phyloP scores from a whole-genome alignment of 1,139 yeast species.

The Yamadazyma friedrichii region DNA sequence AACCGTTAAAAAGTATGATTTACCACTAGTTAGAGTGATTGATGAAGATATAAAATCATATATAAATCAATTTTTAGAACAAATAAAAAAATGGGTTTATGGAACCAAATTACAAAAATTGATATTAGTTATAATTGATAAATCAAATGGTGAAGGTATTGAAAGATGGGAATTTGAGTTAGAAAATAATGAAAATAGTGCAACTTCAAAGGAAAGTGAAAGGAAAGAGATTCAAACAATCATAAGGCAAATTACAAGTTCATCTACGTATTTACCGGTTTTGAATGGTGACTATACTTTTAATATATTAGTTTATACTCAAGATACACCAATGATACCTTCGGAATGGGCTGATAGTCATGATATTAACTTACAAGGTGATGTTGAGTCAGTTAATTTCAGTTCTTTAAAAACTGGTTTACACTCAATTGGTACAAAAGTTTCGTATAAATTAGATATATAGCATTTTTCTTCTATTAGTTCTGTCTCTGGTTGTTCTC shows the following conservation, averaged over 20 bases:
- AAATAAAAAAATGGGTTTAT: slow-evolving; percentile 78
- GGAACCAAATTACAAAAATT: slow-evolving; percentile 68
- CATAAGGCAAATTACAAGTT: slow-evolving; percentile 85
- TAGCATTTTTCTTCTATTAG: no score
- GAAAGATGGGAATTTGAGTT: slow-evolving; percentile 89
- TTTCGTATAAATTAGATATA: slow-evolving; percentile 54
- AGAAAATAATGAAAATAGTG: slow-evolving; percentile 23
- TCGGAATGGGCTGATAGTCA: slow-evolving; percentile 81
- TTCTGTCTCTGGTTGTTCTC: no score
- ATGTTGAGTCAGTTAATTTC: slow-evolving; percentile 66
- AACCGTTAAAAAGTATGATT: slow-evolving; percentile 75
- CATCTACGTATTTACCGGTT: slow-evolving; percentile 81
- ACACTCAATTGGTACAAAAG: slow-evolving; percentile 75
- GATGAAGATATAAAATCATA: slow-evolving; percentile 79
- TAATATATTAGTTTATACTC: slow-evolving; percentile 83
- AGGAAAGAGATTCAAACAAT: slow-evolving; percentile 81
- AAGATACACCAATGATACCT: slow-evolving; percentile 59
- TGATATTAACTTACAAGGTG: slow-evolving; percentile 54
- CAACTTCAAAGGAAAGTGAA: slow-evolving; percentile 43
- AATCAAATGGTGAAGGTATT: slow-evolving; percentile 63
- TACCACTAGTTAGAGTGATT: slow-evolving; percentile 68
- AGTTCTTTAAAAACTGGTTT: slow-evolving; percentile 66
- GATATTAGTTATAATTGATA: slow-evolving; percentile 69
- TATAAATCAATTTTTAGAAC: slow-evolving; percentile 66
- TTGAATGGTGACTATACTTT: slow-evolving; percentile 74